Evolutionary conservation across 1,284 basidiomycete species (phyloP), one percentile per base, ranked within the genome.

Genomic region (Cystobasidium pallidum): DNA sequence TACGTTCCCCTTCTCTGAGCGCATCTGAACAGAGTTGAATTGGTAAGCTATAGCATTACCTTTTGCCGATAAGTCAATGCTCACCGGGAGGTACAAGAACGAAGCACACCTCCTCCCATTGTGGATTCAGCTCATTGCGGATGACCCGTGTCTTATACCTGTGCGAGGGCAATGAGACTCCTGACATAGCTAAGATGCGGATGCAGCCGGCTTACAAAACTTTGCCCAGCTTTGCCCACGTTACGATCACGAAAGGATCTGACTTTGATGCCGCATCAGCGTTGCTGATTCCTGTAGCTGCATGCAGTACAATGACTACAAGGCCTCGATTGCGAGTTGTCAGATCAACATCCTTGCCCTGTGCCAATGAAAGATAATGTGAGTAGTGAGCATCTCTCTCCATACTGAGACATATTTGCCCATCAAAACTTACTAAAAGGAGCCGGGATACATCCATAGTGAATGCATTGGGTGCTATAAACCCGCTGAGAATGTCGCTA

Each of bases 91-190:
- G 34, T 11, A 71, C 61, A 3, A 61, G 68, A 4, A 71, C 55
- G 32, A 71, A 71, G 17, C 45, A 59, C 15, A 58, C 45, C 61
- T 71, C 68, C n/a, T 71, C 68, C 68, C 68, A 71, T 19, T 64
- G 68, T 34, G 68, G 68, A 30, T 63, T 34, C 15, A 71, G 59
- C 59, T 71, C 68, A 58, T 71, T 71, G 26, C 43, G 68, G 7
- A 71, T 71, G 1, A 71, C 68, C 6, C 68, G 58, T 1, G 68
- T 63, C 21, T 36, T 70, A 19, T 70, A 62, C 28, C 67, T 70
- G 49, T n/a, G 19, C 1, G 34, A n/a, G n/a, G n/a, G n/a, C n/a
- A n/a, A n/a, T n/a, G n/a, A n/a, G n/a, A n/a, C n/a, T n/a, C n/a
- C n/a, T n/a, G n/a, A 61, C 36, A 24, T 43, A 6, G 28, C 21